Percentiles rank a stretch among this genome's conserved stretches.
phyloP scores from a whole-genome alignment of 1,139 yeast species.

The Saccharomyces hybrid region DNA sequence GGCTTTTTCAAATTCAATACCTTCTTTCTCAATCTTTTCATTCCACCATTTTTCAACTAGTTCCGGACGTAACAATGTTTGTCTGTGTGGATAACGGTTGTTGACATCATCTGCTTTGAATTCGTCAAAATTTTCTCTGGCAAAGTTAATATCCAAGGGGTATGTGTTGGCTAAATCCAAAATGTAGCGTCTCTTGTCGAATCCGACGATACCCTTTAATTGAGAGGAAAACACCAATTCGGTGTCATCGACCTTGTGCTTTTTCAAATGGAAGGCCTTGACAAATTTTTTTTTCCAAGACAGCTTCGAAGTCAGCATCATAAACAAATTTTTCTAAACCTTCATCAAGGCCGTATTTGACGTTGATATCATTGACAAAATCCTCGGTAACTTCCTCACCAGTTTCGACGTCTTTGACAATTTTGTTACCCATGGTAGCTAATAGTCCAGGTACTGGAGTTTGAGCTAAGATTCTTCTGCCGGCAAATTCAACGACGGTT shows the following conservation, averaged over 20 bases:
- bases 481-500: conserved; percentile 79
- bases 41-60: conserved; percentile 90
- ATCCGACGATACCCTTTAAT: conserved; percentile 78
- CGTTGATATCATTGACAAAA: conserved; percentile 24
- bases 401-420: conserved; percentile 29
- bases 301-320: conserved; percentile 45
- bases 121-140: conserved; percentile 44
- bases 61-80: conserved; percentile 74
- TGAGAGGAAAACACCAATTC: conserved; percentile 65
- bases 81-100: conserved; percentile 72
- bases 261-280: conserved; percentile 69
- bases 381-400: conserved; percentile 32
- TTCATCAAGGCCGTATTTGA: conserved; percentile 68
- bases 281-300: conserved; percentile 54
- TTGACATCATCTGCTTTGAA: conserved; percentile 33
- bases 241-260: conserved; percentile 49
- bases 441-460: conserved; percentile 97
- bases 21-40: conserved; percentile 50
- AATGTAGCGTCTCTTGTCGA: conserved; percentile 77
- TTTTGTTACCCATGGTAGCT: conserved; percentile 34
- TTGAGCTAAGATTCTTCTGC: conserved; percentile 82
- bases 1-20: conserved; percentile 37
- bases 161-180: conserved; percentile 78
- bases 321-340: conserved; percentile 40
- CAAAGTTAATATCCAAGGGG: conserved; percentile 75